phyloP scores from a whole-genome alignment of 495 filamentous ascomycete genomes.

The Cercophora sp. region DNA sequence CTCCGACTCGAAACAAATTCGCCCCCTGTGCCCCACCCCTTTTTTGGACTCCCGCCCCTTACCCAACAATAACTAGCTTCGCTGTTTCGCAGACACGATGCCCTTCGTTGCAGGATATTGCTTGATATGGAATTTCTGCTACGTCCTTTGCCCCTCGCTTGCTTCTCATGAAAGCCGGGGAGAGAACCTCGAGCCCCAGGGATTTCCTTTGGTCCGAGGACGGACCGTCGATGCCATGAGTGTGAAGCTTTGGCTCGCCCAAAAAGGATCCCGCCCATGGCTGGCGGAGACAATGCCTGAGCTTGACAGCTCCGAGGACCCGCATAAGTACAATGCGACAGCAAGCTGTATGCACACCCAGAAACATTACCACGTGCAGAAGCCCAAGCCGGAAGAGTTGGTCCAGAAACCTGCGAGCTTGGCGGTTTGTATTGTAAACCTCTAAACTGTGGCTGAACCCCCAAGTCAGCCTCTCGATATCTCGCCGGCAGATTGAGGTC shows the following conservation, averaged over 20 bases:
- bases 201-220: too few species aligned
- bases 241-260: too few species aligned
- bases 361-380: neutral
- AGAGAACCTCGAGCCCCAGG: too few species aligned
- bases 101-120: conserved; percentile 3
- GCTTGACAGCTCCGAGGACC: neutral
- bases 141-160: too few species aligned
- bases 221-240: too few species aligned
- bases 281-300: neutral
- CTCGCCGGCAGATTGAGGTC: too few species aligned
- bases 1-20: conserved; percentile 1
- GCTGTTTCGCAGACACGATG: neutral
- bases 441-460: too few species aligned
- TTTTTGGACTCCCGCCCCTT: neutral
- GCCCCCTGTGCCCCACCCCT: neutral
- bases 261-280: too few species aligned
- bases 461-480: too few species aligned
- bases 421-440: too few species aligned
- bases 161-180: too few species aligned
- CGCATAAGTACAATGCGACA: neutral
- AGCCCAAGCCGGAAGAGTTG: neutral
- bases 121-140: neutral
- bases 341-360: neutral
- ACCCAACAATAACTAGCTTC: neutral
- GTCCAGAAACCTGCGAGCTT: too few species aligned